Conservation (phyloP, 2,329 filamentous ascomycete species). For the Claviceps cyperi region DNA sequence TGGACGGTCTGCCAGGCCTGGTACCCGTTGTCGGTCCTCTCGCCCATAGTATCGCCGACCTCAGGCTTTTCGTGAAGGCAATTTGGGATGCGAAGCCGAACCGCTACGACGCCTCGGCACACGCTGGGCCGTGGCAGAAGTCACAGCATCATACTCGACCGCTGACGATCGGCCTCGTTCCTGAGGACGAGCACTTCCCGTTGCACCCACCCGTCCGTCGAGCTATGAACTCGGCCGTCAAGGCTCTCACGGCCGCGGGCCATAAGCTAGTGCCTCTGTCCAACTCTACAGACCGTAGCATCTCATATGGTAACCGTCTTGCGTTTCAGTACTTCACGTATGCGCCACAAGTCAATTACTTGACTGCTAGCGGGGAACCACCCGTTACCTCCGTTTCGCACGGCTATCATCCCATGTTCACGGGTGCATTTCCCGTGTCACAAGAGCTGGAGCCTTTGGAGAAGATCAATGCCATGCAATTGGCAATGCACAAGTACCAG, state of each 20-base stretch:
- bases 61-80: constrained; percentile 16
- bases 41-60: constrained; percentile 21
- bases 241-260: constrained; percentile 25
- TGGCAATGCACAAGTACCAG: constrained; percentile 15
- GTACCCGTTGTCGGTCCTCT: constrained; percentile 27
- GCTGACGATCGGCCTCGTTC: constrained; percentile 33
- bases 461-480: constrained; percentile 13
- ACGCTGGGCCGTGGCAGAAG: constrained; percentile 31
- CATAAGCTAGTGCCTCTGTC: constrained; percentile 27
- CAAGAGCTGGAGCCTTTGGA: constrained; percentile 18
- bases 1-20: constrained; percentile 10
- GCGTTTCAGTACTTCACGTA: constrained; percentile 3
- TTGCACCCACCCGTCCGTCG: constrained; percentile 36
- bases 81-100: constrained; percentile 27
- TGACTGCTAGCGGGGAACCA: constrained; percentile 1
- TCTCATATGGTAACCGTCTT: constrained; percentile 6
- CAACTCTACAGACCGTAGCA: constrained; percentile 6
- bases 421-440: constrained; percentile 1
- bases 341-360: background rate
- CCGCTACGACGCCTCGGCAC: constrained; percentile 26
- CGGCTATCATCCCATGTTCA: background rate
- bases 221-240: constrained; percentile 25
- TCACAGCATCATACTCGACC: constrained; percentile 9
- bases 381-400: background rate
- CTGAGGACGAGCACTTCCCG: constrained; percentile 31